A percentile compares a stretch with the other conserved stretches of the same genome.
These are phyloP conservation scores for Poterioochromonas sp. DNA, from an alignment of 352 stramenopile genomes.

Conservation along the genomic window DNA sequence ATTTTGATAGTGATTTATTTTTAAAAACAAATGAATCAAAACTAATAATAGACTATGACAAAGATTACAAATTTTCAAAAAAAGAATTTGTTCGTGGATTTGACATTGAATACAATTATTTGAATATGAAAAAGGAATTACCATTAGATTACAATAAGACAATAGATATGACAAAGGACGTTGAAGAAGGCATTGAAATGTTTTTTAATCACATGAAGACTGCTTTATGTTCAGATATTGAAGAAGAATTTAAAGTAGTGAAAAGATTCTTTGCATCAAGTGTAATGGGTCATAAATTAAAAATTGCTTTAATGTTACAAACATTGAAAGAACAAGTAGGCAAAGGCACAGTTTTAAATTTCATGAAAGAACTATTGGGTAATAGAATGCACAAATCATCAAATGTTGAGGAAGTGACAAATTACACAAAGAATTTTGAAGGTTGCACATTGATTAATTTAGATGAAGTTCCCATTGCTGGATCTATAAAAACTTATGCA, in stretches of 20 bases:
- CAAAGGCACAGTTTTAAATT: conserved; percentile 19
- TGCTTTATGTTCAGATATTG: not conserved
- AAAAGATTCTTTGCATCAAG: conserved; percentile 4
- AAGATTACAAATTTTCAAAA: conserved; percentile 12
- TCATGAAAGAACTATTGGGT: conserved; percentile 6
- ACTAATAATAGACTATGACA: conserved; percentile 15
- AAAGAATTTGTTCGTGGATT: not conserved
- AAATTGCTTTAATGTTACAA: conserved; percentile 13
- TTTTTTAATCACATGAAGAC: conserved; percentile 8
- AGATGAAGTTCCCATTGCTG: conserved; percentile 16
- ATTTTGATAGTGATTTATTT: conserved; percentile 9
- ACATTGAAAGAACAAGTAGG: not conserved
- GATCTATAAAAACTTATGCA: not conserved
- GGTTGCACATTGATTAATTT: conserved; percentile 18
- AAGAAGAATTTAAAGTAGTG: conserved; percentile 1
- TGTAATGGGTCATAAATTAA: conserved; percentile 2
- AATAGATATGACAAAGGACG: not conserved
- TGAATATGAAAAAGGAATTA: conserved; percentile 21
- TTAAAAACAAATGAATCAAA: conserved; percentile 19
- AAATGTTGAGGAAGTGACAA: not conserved
- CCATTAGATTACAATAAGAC: conserved; percentile 12
- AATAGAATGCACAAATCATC: conserved; percentile 4
- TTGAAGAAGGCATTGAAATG: not conserved
- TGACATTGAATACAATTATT: conserved; percentile 20
- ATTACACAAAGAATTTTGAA: conserved; percentile 18